Conservation (phyloP, 441 rosid species). For the Corymbia citriodora region DNA sequence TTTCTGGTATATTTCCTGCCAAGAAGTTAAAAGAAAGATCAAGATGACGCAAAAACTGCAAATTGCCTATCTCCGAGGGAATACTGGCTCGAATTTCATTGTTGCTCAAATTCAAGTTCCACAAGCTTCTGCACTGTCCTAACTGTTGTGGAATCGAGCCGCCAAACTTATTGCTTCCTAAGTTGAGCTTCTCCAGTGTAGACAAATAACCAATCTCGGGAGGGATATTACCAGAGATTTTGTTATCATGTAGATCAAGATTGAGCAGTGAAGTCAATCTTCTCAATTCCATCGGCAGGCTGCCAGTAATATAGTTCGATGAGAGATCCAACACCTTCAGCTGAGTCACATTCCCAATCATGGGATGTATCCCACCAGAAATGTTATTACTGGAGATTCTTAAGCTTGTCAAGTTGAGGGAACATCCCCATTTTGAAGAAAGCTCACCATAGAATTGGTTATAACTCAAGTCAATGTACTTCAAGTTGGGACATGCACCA, state of each 20-base stretch:
- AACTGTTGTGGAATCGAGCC: not conserved
- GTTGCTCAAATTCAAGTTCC: not conserved
- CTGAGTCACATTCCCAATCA: slow-evolving; percentile 9
- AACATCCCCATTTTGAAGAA: slow-evolving; percentile 17
- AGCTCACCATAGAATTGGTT: slow-evolving; percentile 22
- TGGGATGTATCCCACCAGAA: slow-evolving; percentile 4
- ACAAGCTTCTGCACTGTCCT: not conserved
- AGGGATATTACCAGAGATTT: not conserved
- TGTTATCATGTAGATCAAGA: slow-evolving; percentile 13
- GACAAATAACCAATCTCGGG: not conserved
- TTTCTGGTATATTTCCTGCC: not conserved
- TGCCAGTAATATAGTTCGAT: slow-evolving; percentile 4
- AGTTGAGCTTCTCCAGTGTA: not conserved
- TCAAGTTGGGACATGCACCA: slow-evolving; percentile 23
- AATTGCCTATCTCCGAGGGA: not conserved
- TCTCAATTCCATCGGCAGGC: slow-evolving; percentile 9
- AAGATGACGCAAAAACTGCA: not conserved
- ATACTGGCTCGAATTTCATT: not conserved
- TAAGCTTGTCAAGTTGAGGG: slow-evolving; percentile 3
- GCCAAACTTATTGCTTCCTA: not conserved
- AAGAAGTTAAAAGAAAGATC: not conserved
- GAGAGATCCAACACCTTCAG: slow-evolving; percentile 23
- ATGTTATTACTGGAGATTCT: slow-evolving; percentile 17
- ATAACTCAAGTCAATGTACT: slow-evolving; percentile 23
- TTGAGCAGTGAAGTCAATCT: slow-evolving; percentile 4